phyloP scores from a whole-genome alignment of 2,329 filamentous ascomycete species.

The Berkeleyomyces rouxiae region DNA sequence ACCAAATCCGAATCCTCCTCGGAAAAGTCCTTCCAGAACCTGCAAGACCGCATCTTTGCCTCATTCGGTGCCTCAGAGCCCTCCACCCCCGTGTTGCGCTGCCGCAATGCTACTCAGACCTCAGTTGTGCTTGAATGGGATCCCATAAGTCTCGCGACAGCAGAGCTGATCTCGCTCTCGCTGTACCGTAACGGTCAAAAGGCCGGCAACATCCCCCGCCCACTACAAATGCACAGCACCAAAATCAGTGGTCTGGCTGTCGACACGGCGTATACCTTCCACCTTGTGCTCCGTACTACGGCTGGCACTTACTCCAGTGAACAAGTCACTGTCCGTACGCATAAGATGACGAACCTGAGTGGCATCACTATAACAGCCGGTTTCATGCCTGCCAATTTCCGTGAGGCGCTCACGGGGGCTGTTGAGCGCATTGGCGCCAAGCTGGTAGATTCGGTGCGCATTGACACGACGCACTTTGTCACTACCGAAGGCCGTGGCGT shows the following conservation, averaged over 20 bases:
- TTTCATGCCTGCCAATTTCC: slow-evolving; percentile 55
- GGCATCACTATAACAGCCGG: slow-evolving; percentile 91
- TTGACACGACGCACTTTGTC: slow-evolving; percentile 97
- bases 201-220: slow-evolving; percentile 82
- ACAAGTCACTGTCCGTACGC: slow-evolving; percentile 70
- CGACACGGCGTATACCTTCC: slow-evolving; percentile 90
- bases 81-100: slow-evolving; percentile 60
- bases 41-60: slow-evolving; percentile 78
- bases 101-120: slow-evolving; percentile 96
- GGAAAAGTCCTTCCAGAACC: slow-evolving; percentile 57
- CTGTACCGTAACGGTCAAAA: slow-evolving; percentile 94
- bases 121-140: slow-evolving; percentile 97
- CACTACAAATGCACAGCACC: slow-evolving; percentile 75
- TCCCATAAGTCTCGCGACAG: slow-evolving; percentile 79
- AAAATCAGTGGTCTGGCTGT: slow-evolving; percentile 96
- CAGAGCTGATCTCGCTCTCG: slow-evolving; percentile 74
- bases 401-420: slow-evolving; percentile 56
- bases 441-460: slow-evolving; percentile 74
- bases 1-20: slow-evolving; percentile 57
- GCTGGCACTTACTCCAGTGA: slow-evolving; percentile 78
- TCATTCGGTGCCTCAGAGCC: slow-evolving; percentile 75
- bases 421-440: slow-evolving; percentile 85
- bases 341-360: slow-evolving; percentile 96
- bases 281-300: slow-evolving; percentile 76
- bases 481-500: slow-evolving; percentile 83